phyloP scores from a whole-genome alignment of 805 yeast species.

The Candida tibetensis region DNA sequence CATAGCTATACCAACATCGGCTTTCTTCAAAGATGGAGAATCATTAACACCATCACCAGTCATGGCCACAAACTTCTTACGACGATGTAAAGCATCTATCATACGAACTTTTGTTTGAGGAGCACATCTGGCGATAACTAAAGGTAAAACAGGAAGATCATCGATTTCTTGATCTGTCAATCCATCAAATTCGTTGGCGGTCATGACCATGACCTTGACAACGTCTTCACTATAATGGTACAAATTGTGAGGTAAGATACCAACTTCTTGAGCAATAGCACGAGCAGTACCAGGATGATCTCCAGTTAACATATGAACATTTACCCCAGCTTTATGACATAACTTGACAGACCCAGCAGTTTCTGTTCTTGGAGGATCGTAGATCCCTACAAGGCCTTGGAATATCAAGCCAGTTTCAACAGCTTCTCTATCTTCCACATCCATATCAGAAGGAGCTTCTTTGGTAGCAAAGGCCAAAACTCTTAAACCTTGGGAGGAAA shows the following conservation, averaged over 20 bases:
- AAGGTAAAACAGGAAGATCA: conserved; percentile 35
- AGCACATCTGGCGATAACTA: conserved; percentile 41
- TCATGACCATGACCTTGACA: conserved; percentile 45
- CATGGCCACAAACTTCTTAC: conserved; percentile 38
- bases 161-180: conserved; percentile 33
- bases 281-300: conserved; percentile 77
- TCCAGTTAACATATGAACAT: conserved; percentile 80
- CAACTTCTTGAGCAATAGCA: conserved; percentile 80
- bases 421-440: conserved; percentile 23
- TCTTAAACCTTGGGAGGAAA: conserved; percentile 66
- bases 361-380: conserved; percentile 77
- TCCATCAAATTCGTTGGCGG: conserved; percentile 35
- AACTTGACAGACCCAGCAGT: conserved; percentile 60
- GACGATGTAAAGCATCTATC: conserved; percentile 41
- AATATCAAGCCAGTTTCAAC: conserved; percentile 57
- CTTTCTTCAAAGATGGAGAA: conserved; percentile 70
- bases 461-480: conserved; percentile 56
- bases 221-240: conserved; percentile 55
- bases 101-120: conserved; percentile 42
- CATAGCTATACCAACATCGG: conserved; percentile 85
- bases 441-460: conserved; percentile 19
- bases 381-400: conserved; percentile 71
- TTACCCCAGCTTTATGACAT: conserved; percentile 74
- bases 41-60: conserved; percentile 75
- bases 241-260: conserved; percentile 59